Base-by-base conservation (phyloP, 768 basidiomycete genomes). In the Pisolithus sp. region DNA sequence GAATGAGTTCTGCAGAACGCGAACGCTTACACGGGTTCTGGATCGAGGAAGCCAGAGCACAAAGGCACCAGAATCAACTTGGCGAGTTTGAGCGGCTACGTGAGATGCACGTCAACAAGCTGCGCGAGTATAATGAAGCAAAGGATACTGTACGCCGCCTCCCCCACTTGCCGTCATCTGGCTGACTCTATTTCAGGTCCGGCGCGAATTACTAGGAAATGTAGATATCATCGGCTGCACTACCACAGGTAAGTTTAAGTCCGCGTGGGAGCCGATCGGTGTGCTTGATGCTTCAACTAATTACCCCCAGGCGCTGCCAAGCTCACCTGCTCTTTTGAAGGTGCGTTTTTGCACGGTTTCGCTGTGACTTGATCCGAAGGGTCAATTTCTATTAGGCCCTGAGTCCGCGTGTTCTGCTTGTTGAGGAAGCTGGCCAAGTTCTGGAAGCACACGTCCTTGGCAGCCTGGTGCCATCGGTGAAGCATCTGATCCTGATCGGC, bases 361-460 rank as follows among this genome's bases (percentile, higher is more conserved):
- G 31, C 24, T 51, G 17, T 21, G 1, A 5, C 41, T n/a, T 39
- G 48, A n/a, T 53, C 49, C 55, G 3, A 40, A 15, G 15, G 13
- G 30, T 50, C 2, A 23, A 42, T 21, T 20, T 20, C 7, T 12
- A 9, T 31, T 48, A 86, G 84, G 77, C 78, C 13, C 60, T 88
- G 5, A 68, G 61, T 5, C 86, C 86, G 0, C 75, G 73, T 30
- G 77, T 88, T 0, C 61, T 89, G 44, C 68, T 90, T 45, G 83
- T 90, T 0, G 87, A 91, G 63, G 89, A 90, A 62, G 88, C 89
- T 0, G 89, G 88, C 0, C 88, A 91, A 66, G 85, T 89, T 2
- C 73, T 90, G 26, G 88, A 90, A 66, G 83, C 88, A 3, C 88
- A 90, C 55, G 74, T 89, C 15, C 64, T 89, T 5, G 78, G 77